These are phyloP conservation scores for Margaritispora aquatica DNA, from an alignment of 495 filamentous ascomycete genomes.

Conservation along the genomic window DNA sequence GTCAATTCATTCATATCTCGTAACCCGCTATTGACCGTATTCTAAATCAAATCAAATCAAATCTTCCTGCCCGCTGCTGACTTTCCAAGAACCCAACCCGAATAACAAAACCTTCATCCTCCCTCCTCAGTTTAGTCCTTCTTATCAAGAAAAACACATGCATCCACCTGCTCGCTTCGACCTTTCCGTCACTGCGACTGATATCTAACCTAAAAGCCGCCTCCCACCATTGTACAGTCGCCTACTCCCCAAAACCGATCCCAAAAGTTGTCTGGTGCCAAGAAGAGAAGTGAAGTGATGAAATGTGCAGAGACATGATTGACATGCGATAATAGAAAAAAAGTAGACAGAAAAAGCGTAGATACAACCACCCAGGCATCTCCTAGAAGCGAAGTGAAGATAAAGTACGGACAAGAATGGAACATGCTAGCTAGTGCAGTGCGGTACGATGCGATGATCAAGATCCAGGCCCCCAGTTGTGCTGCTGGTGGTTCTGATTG, in stretches of 20 bases:
- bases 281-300: background rate
- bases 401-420: too few species aligned
- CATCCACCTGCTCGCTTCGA: background rate
- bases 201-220: background rate
- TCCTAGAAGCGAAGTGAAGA: background rate
- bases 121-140: too few species aligned
- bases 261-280: background rate
- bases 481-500: conserved; percentile 4
- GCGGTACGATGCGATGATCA: background rate
- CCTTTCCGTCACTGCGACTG: background rate
- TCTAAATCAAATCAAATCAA: background rate
- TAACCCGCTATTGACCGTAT: background rate
- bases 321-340: too few species aligned
- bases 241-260: background rate
- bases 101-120: too few species aligned
- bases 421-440: too few species aligned
- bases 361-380: background rate
- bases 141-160: too few species aligned
- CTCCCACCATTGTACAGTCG: background rate
- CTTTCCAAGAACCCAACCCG: too few species aligned
- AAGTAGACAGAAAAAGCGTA: background rate
- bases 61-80: background rate
- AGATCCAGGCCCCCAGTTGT: conserved; percentile 2
- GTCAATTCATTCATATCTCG: background rate
- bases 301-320: background rate